Evolutionary conservation across 768 basidiomycete species (phyloP), one percentile per base, ranked within the genome.

Genomic region (Arthromyces matolae): DNA sequence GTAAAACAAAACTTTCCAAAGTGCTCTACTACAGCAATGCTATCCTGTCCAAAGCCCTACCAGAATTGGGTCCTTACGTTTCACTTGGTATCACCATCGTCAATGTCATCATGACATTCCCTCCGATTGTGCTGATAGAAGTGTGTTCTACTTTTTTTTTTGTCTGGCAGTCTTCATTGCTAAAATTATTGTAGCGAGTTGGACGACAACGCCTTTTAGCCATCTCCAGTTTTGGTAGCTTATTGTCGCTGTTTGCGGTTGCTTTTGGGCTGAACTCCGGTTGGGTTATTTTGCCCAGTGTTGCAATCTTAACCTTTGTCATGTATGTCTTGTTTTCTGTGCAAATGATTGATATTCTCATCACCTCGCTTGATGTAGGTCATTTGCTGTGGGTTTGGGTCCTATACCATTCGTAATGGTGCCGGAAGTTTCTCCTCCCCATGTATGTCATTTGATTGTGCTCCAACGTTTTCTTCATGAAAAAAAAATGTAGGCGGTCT

Each of bases 341-440:
- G 31, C 32, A 9, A 24, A 42, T 24, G 8, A 23, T 16, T 19
- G 20, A 34, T 16, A 14, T 25, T 18, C 14, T 31, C 49, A 29
- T 40, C n/a, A n/a, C n/a, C n/a, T n/a, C n/a, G n/a, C n/a, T n/a
- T n/a, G n/a, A n/a, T 38, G 8, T 49, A 89, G 89, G 66, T 87
- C 89, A 1, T 97, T 94, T 65, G 89, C 93, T 1, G 67, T 87
- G 27, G 95, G 94, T 2, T 75, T 97, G 14, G 95, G 95, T 1
- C 93, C 95, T 2, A 70, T 97, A 27, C 94, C 95, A 0, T 98
- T 93, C 60, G 82, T 98, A 31, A 84, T 97, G 64, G 83, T 95
- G 25, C 83, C 93, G 13, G 93, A 97, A 60, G 81, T 96, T 18
- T 86, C 93, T 2, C 92, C 92, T 1, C 65, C 77, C 41, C 77